Evolutionary conservation across 306 rosid species (phyloP).

Genomic region (Acacia acuminata): DNA sequence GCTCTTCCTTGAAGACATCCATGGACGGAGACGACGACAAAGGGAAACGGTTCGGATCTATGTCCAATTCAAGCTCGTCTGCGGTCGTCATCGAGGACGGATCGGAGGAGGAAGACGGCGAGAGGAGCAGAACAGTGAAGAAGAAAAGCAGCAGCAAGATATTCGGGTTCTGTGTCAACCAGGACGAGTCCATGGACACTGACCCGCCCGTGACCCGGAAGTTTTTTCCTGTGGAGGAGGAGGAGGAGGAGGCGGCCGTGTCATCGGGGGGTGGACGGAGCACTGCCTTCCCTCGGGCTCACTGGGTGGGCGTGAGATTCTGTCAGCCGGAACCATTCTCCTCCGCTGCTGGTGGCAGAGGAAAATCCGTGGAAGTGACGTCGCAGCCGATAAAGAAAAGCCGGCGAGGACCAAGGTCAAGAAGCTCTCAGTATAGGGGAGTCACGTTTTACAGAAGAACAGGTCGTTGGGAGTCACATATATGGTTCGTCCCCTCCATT

Average conservation of each 20-base stretch:
- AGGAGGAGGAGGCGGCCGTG: conserved; percentile 11
- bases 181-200: conserved; percentile 34
- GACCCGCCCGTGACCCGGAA: conserved; percentile 66
- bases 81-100: conserved; percentile 69
- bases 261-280: conserved; percentile 6
- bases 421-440: conserved; percentile 96
- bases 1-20: conserved; percentile 63
- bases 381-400: conserved; percentile 91
- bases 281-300: conserved; percentile 70
- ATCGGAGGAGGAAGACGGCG: conserved; percentile 71
- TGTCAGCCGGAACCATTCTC: conserved; percentile 55
- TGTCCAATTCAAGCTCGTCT: conserved; percentile 89
- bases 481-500: conserved; percentile 56
- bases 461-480: conserved; percentile 99
- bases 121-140: conserved; percentile 16
- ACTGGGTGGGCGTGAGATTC: conserved; percentile 95
- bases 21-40: conserved; percentile 68
- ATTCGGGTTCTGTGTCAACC: conserved; percentile 65
- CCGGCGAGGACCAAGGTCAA: conserved; percentile 91
- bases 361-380: conserved; percentile 49
- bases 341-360: conserved; percentile 28
- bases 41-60: conserved; percentile 79
- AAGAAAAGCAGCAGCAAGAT: conserved; percentile 43
- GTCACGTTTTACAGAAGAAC: conserved; percentile 99
- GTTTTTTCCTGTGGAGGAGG: conserved; percentile 78